A percentile compares a stretch with the other conserved stretches of the same genome.
Conservation (phyloP, 176 grass and related monocot species). For the Metroxylon sagu region DNA sequence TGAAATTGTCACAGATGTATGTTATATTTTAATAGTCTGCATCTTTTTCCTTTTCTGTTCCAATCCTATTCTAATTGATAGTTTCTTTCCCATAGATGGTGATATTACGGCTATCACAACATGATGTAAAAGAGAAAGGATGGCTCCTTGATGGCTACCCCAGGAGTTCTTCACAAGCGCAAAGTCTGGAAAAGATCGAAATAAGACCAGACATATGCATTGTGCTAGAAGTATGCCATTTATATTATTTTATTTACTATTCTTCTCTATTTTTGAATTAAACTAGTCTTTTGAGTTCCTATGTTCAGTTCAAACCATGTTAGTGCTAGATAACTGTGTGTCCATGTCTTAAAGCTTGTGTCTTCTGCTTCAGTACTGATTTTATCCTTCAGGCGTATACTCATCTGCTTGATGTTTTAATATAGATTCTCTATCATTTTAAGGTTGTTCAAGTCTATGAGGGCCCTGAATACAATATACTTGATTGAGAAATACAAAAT, state of each 20-base stretch:
- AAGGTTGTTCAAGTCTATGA: too few relatives aligned
- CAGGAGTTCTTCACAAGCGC: constrained; percentile 68
- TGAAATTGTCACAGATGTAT: constrained; percentile 89
- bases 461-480: too few relatives aligned
- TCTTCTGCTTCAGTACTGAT: too few relatives aligned
- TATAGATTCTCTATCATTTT: too few relatives aligned
- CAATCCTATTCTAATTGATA: constrained; percentile 4
- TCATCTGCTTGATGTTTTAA: too few relatives aligned
- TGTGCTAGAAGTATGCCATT: constrained; percentile 61
- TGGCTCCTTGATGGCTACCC: constrained; percentile 98
- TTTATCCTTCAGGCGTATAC: too few relatives aligned
- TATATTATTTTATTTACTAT: neutral
- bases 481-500: too few relatives aligned
- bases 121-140: constrained; percentile 63
- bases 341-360: too few relatives aligned
- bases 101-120: constrained; percentile 52
- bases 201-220: constrained; percentile 78
- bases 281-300: too few relatives aligned
- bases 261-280: too few relatives aligned
- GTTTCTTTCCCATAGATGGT: constrained; percentile 55
- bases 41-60: neutral
- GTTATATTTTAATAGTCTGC: constrained; percentile 16
- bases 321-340: neutral
- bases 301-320: too few relatives aligned
- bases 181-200: constrained; percentile 73